Conservation (phyloP, 2,329 filamentous ascomycete species). For the Exophiala bonariae region DNA sequence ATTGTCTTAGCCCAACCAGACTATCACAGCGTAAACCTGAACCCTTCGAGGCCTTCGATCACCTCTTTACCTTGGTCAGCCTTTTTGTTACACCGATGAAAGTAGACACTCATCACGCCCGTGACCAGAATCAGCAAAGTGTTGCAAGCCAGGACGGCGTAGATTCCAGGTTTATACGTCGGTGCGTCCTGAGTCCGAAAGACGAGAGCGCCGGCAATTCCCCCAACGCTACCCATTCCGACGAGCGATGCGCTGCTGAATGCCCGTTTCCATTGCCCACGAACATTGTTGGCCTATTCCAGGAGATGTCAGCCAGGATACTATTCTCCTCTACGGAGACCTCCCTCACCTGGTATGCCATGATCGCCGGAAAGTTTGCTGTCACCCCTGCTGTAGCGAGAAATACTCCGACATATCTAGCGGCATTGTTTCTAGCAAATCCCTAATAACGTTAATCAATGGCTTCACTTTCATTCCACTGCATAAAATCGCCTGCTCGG, state of each 20-base stretch:
- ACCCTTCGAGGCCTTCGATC: constrained; percentile 47
- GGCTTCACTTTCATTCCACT: too few species aligned
- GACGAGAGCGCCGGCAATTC: constrained; percentile 71
- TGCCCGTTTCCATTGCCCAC: constrained; percentile 83
- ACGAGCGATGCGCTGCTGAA: constrained; percentile 75
- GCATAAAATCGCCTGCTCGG: neutral
- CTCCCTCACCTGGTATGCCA: constrained; percentile 74
- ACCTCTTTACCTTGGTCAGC: constrained; percentile 49
- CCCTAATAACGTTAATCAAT: too few species aligned
- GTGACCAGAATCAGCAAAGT: constrained; percentile 59
- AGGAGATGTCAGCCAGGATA: neutral
- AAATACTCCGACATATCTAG: neutral
- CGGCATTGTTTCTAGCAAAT: neutral
- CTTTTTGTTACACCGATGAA: constrained; percentile 52
- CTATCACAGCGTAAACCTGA: constrained; percentile 41
- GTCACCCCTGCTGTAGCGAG: constrained; percentile 54
- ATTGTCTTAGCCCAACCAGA: too few species aligned
- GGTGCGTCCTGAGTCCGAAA: constrained; percentile 54
- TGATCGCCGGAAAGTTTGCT: constrained; percentile 57
- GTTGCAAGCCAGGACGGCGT: constrained; percentile 46
- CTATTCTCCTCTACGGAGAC: constrained; percentile 66
- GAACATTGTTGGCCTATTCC: constrained; percentile 71
- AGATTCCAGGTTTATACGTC: constrained; percentile 35
- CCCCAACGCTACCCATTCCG: constrained; percentile 60
- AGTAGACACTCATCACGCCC: constrained; percentile 53